Conservation (phyloP, 257 asterid genomes). For the Agastache rugosa region DNA sequence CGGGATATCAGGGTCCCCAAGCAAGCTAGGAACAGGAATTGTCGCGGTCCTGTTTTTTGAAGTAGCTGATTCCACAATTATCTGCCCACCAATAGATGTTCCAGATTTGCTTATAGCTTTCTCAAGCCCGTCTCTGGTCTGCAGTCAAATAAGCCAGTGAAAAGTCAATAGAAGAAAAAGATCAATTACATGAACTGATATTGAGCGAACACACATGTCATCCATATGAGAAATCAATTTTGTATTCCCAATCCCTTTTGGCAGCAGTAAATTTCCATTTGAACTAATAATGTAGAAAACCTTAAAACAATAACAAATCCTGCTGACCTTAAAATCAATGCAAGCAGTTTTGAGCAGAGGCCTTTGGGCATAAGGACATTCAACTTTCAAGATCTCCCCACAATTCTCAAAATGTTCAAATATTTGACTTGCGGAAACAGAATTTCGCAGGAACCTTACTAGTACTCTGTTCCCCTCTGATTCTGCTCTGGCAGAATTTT, state of each 20-base stretch:
- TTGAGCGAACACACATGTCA: neutral
- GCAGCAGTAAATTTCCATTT: neutral
- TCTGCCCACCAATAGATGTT: neutral
- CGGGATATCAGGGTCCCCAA: slow-evolving; percentile 54
- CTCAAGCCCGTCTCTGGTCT: slow-evolving; percentile 51
- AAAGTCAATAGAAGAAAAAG: neutral
- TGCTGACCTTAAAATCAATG: slow-evolving; percentile 58
- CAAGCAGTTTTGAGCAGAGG: slow-evolving; percentile 42
- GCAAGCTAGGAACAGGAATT: slow-evolving; percentile 50
- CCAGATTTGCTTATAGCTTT: slow-evolving; percentile 46
- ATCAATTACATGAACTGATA: neutral
- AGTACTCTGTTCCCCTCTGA: slow-evolving; percentile 44
- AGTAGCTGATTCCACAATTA: slow-evolving; percentile 50
- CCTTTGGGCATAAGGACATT: slow-evolving; percentile 32
- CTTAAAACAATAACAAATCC: slow-evolving; percentile 4
- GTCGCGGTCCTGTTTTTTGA: slow-evolving; percentile 30
- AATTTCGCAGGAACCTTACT: slow-evolving; percentile 44
- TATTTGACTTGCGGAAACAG: neutral
- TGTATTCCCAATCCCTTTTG: neutral
- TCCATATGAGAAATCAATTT: slow-evolving; percentile 17
- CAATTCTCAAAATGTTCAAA: slow-evolving; percentile 24
- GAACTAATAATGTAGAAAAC: neutral
- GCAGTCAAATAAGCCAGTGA: slow-evolving; percentile 37
- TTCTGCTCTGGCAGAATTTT: slow-evolving; percentile 27
- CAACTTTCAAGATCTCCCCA: slow-evolving; percentile 52